These are phyloP conservation scores for Wickerhamomyces bisporus DNA, from an alignment of 805 yeast genomes.

Conservation along the genomic window DNA sequence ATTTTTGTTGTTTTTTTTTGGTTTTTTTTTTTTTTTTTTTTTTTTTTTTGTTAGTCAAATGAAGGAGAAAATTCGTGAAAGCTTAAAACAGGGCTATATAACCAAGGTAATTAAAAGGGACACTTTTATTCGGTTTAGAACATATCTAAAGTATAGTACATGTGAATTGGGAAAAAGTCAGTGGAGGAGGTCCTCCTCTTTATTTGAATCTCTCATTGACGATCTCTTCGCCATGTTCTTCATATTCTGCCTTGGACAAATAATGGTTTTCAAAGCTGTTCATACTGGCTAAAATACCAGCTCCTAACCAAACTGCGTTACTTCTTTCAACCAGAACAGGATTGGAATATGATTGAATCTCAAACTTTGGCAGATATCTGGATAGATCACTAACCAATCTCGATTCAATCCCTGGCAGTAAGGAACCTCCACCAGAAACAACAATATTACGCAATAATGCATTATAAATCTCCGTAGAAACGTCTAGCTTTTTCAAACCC, in stretches of 20 bases:
- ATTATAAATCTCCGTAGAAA: slow-evolving; percentile 34
- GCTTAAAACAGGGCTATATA: too few species aligned
- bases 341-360: slow-evolving; percentile 48
- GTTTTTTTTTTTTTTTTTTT: too few species aligned
- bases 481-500: slow-evolving; percentile 38
- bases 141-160: too few species aligned
- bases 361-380: slow-evolving; percentile 61
- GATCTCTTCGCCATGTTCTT: slow-evolving; percentile 57
- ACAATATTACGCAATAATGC: slow-evolving; percentile 59
- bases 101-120: too few species aligned
- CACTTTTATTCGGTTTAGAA: too few species aligned
- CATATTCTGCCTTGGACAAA: slow-evolving; percentile 66
- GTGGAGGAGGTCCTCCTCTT: too few species aligned
- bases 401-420: slow-evolving; percentile 66
- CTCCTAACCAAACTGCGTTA: slow-evolving; percentile 76
- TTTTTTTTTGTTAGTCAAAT: too few species aligned
- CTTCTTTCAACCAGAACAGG: slow-evolving; percentile 63
- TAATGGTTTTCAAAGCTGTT: slow-evolving; percentile 81
- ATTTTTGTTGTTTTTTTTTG: too few species aligned
- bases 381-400: slow-evolving; percentile 60
- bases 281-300: slow-evolving; percentile 67
- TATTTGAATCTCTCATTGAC: slow-evolving; percentile 41
- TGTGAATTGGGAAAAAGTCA: too few species aligned
- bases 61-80: too few species aligned
- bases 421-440: slow-evolving; percentile 67